Evolutionary conservation across 208 protist genomes (phyloP), one percentile per base, ranked within the genome.

Genomic region (Endotrypanum monterogeii): DNA sequence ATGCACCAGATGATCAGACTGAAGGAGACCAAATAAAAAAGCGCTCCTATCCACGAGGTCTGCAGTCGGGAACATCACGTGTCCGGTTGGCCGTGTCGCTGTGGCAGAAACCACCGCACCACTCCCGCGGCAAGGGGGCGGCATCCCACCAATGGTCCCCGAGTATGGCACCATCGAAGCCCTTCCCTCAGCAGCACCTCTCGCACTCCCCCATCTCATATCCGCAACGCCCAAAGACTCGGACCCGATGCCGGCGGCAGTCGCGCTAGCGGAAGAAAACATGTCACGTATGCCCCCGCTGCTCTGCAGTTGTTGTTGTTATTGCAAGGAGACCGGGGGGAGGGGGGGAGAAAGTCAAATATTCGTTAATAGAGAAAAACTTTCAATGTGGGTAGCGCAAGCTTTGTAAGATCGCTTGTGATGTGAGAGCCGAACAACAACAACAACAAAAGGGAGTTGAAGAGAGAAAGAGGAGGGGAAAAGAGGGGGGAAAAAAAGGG

Each of bases 41-140:
- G 76, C 76, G 55, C 76, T 80, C 44, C 76, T 44, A 14, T 72
- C 70, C 32, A 80, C 25, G 23, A 78, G 54, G 7, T 76, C 71
- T 0, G 54, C 41, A 0, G 30, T 30, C 5, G 25, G 11, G 25
- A 72, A 52, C 23, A 46, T 32, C 30, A 70, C 48, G 14, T 25
- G 18, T 52, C 65, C 65, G n/a, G 65, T 16, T 39, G 48, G 46
- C 41, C 46, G 65, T 18, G n/a, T 1, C 65, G 16, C 25, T 55
- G 65, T 25, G 16, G 48, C 9, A 6, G 39, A 41, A 52, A 50
- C 46, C 62, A 67, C 62, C 62, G 25, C 3, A 46, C 28, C 62
- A 52, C 62, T 25, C 0, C 62, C 62, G 58, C 9, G n/a, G 18
- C 58, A 2, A 39, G 44, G 30, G 18, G 30, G 30, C 35, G 35